phyloP scores from a whole-genome alignment of 306 rosid genomes.

The Sechiopsis laciniata region DNA sequence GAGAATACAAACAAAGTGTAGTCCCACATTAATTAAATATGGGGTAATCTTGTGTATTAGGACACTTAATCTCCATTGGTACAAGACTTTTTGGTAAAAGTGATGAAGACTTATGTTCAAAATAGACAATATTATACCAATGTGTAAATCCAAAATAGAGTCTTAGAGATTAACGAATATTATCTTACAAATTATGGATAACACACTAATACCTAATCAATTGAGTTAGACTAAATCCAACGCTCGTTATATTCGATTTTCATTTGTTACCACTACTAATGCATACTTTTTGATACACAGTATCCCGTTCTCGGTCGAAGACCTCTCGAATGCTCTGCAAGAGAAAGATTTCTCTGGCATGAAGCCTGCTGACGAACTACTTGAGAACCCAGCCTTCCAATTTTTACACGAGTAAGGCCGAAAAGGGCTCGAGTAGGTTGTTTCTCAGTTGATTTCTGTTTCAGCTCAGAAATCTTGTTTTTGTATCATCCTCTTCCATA shows the following conservation, averaged over 20 bases:
- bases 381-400: constrained; percentile 82
- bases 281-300: constrained; percentile 33
- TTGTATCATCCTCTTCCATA: constrained; percentile 14
- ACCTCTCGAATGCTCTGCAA: constrained; percentile 74
- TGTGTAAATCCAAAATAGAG: too few species aligned
- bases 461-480: neutral
- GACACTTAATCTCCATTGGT: too few species aligned
- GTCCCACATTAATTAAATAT: too few species aligned
- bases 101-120: too few species aligned
- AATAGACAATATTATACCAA: too few species aligned
- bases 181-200: too few species aligned
- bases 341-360: constrained; percentile 83
- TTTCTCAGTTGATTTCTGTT: constrained; percentile 2
- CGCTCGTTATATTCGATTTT: neutral
- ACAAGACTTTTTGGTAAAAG: too few species aligned
- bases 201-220: too few species aligned
- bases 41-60: too few species aligned
- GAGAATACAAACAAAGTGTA: too few species aligned
- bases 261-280: constrained; percentile 9
- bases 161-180: too few species aligned
- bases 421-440: constrained; percentile 35
- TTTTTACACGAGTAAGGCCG: constrained; percentile 80
- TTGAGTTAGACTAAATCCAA: too few species aligned
- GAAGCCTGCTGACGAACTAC: constrained; percentile 74
- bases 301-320: constrained; percentile 96